Evolutionary conservation across 2,329 filamentous ascomycete genomes (phyloP).

Genomic region (Bretziella fagacearum): DNA sequence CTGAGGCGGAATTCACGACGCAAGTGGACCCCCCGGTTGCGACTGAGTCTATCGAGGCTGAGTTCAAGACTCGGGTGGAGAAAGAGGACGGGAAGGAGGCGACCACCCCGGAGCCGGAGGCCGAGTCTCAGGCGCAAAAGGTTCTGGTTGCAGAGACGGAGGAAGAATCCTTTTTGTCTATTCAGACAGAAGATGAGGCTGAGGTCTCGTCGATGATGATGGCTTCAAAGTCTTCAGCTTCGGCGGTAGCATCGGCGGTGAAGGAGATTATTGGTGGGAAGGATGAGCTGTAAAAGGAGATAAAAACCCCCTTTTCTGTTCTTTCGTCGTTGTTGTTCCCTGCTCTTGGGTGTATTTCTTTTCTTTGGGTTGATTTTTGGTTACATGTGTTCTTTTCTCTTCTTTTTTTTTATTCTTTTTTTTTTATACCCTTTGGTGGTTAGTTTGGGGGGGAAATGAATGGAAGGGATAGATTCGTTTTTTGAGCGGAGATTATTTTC

Average conservation of each 20-base stretch:
- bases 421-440: no score
- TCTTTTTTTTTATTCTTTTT: no score
- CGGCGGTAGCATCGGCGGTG: background rate
- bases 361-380: background rate
- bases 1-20: conserved; percentile 18
- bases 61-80: conserved; percentile 17
- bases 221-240: no score
- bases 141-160: background rate
- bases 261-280: background rate
- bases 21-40: conserved; percentile 14
- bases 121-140: background rate
- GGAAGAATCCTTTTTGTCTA: no score
- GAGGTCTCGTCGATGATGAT: no score
- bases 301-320: no score
- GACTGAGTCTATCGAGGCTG: conserved; percentile 15
- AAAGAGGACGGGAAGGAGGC: background rate
- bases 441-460: no score
- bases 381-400: background rate
- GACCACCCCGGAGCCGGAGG: background rate
- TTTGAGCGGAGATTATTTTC: no score
- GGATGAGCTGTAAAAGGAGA: conserved; percentile 12
- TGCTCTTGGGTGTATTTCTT: background rate
- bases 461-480: no score
- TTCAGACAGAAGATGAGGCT: background rate
- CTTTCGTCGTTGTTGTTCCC: background rate